A percentile compares a stretch with the other conserved stretches of the same genome.
phyloP scores from a whole-genome alignment of 768 basidiomycete species.

The Hygrocybe coccinea region DNA sequence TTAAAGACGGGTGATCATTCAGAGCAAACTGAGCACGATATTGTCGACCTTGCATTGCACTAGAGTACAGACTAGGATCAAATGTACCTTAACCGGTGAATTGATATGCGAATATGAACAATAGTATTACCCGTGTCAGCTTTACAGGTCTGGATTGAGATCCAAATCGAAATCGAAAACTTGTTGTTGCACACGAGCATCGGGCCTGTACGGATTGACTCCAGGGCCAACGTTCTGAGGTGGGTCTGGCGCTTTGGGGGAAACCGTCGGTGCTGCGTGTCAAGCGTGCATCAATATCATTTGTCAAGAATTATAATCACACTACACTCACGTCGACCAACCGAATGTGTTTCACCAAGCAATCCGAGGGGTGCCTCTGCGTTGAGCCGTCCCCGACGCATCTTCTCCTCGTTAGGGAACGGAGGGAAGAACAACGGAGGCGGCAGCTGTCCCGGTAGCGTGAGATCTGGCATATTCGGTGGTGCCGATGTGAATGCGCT shows the following conservation, averaged over 20 bases:
- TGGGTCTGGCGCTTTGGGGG: slow-evolving; percentile 48
- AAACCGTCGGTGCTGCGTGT: slow-evolving; percentile 53
- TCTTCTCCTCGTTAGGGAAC: slow-evolving; percentile 88
- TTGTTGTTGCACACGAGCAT: slow-evolving; percentile 52
- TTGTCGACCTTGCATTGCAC: too few relatives aligned
- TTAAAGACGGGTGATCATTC: slow-evolving; percentile 15
- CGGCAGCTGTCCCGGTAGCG: slow-evolving; percentile 64
- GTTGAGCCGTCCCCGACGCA: slow-evolving; percentile 77
- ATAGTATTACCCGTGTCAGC: background rate
- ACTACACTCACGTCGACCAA: slow-evolving; percentile 60
- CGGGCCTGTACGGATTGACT: slow-evolving; percentile 67
- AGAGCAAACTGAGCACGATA: background rate
- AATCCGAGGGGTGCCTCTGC: slow-evolving; percentile 74
- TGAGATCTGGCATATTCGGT: slow-evolving; percentile 77
- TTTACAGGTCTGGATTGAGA: slow-evolving; percentile 73
- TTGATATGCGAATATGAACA: background rate
- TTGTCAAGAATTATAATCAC: slow-evolving; percentile 38
- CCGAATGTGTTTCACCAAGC: slow-evolving; percentile 76
- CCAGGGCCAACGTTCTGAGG: slow-evolving; percentile 47
- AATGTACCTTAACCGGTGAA: too few relatives aligned
- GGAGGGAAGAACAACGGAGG: slow-evolving; percentile 84
- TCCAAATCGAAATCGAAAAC: slow-evolving; percentile 80
- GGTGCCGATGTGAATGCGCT: slow-evolving; percentile 86
- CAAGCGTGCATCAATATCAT: background rate
- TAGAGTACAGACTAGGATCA: too few relatives aligned